phyloP scores from a whole-genome alignment of 352 stramenopile genomes.

The Pythium graminicola region DNA sequence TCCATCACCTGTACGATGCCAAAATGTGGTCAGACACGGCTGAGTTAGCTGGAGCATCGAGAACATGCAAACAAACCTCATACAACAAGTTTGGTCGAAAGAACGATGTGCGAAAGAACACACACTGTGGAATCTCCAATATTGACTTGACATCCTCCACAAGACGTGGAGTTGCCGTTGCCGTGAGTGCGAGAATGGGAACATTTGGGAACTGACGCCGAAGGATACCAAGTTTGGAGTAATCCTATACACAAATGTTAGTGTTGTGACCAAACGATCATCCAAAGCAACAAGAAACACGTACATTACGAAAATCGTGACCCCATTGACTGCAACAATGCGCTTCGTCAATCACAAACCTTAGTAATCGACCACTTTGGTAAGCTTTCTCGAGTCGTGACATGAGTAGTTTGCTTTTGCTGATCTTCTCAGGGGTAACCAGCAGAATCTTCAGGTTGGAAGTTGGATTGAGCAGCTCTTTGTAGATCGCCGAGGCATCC shows the following conservation, averaged over 20 bases:
- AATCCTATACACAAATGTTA: conserved; percentile 51
- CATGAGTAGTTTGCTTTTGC: conserved; percentile 84
- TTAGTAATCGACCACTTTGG: conserved; percentile 60
- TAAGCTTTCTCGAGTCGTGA: conserved; percentile 89
- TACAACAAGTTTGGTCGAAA: conserved; percentile 90
- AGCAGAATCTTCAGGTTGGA: conserved; percentile 75
- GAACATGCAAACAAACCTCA: conserved; percentile 48
- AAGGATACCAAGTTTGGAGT: conserved; percentile 89
- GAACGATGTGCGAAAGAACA: conserved; percentile 88
- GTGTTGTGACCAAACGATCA: neutral
- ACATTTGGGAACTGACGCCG: conserved; percentile 86
- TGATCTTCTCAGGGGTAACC: conserved; percentile 91
- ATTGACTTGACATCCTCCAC: conserved; percentile 69
- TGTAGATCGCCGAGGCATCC: conserved; percentile 56
- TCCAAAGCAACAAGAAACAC: neutral
- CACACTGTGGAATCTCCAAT: conserved; percentile 60
- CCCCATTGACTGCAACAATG: conserved; percentile 84
- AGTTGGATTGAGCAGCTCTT: conserved; percentile 71
- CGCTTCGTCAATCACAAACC: conserved; percentile 93
- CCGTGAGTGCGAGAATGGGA: conserved; percentile 89
- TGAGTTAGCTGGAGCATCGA: no score
- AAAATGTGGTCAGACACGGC: neutral
- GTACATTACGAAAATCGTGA: conserved; percentile 76
- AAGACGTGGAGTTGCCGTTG: conserved; percentile 71
- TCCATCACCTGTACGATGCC: conserved; percentile 27